Conservation (phyloP, 805 yeast genomes). For the Lachancea dasiensis region DNA sequence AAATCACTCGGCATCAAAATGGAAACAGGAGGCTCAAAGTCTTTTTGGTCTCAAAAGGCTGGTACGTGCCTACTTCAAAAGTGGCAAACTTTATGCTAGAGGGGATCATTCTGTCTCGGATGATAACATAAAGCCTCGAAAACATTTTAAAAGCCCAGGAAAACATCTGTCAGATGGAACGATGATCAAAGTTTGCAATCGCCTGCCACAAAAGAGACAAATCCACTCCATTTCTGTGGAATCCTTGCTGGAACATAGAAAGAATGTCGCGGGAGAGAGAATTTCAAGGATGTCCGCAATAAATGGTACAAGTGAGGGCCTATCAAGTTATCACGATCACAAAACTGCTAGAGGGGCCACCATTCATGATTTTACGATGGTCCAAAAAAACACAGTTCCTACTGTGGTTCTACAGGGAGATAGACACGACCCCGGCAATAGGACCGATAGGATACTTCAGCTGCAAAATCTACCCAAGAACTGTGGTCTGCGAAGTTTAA, state of each 20-base stretch:
- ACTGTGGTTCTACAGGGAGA: not conserved
- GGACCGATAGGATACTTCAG: not conserved
- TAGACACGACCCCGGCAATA: too few species aligned
- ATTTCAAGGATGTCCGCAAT: not conserved
- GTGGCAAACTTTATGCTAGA: conserved; percentile 1
- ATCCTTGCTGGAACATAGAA: conserved; percentile 1
- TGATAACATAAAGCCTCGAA: not conserved
- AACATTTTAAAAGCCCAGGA: not conserved
- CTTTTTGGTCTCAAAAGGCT: conserved; percentile 27
- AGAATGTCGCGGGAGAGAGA: not conserved
- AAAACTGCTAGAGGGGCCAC: not conserved
- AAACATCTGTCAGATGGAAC: conserved; percentile 5
- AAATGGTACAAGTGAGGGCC: not conserved
- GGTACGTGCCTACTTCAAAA: conserved; percentile 21
- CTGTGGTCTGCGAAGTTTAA: conserved; percentile 44
- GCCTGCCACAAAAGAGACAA: conserved; percentile 7
- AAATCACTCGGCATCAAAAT: not conserved
- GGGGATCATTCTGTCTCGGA: conserved; percentile 1
- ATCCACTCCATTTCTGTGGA: not conserved
- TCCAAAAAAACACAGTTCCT: not conserved
- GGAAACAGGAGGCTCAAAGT: conserved; percentile 13
- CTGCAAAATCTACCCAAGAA: conserved; percentile 34
- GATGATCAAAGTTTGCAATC: conserved; percentile 2
- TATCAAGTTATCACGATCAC: not conserved
- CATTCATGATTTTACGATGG: not conserved